Evolutionary conservation across 2,329 filamentous ascomycete genomes (phyloP), one percentile per base, ranked within the genome.

Genomic region (Aspergillus sp.): DNA sequence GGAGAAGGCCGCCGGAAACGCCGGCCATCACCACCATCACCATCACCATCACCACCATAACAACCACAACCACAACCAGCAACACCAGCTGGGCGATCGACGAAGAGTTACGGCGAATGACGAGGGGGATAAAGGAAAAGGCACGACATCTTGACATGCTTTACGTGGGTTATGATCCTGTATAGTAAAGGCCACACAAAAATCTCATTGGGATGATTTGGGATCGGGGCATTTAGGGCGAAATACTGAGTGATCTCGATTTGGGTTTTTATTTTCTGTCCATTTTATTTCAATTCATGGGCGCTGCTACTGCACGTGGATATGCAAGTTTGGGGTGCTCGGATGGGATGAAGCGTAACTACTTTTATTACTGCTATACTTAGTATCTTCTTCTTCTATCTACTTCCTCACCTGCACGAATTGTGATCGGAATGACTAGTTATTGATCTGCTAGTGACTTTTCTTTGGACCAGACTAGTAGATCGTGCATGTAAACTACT

Each of bases 1-100:
- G 68, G 92, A 96, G 72, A 96, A 96, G 79, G 84, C 76, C 47
- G 70, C 72, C 11, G 68, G 70, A n/a, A 72, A 75, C 54, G 62
- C 71, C 11, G 68, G 70, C 42, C 64, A 72, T 50, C 74, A 75
- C 44, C 64, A 72, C 49, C 68, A 71, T 47, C 71, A 75, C 47
- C 70, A 73, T 48, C 71, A 75, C 23, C 64, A 70, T 23, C 70
- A 73, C 36, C 68, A 72, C 49, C 68, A 65, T 50, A n/a, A 63
- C 38, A 50, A 58, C 44, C 50, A 63, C 54, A 62, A 64, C 32
- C 61, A 63, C 17, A 54, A 61, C 19, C 60, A 61, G 47, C 63
- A 72, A 47, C 71, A 75, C 55, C 66, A 72, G 27, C 67, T 72
- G 13, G 74, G 73, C 38, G 78, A 80, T 63, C 77, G 77, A 66